These are phyloP conservation scores for Axilococcus clingmanii DNA, from an alignment of 139 green algal genomes.

Conservation along the genomic window DNA sequence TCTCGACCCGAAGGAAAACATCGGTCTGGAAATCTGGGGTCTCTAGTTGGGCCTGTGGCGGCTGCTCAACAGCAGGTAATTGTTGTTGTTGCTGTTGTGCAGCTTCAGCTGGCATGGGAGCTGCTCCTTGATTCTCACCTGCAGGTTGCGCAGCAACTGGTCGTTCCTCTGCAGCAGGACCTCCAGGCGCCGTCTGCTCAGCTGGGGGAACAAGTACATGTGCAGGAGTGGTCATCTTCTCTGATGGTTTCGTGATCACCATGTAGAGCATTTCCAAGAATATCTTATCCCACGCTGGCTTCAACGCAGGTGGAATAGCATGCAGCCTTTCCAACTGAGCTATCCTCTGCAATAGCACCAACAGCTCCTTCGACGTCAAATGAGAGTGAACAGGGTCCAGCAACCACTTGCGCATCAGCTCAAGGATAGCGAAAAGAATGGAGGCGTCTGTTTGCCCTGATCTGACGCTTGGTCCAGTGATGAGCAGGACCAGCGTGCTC, in stretches of 20 bases:
- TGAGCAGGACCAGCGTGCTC: slow-evolving; percentile 61
- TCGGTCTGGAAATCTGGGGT: slow-evolving; percentile 61
- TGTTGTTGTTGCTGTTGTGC: no score
- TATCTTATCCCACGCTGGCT: slow-evolving; percentile 48
- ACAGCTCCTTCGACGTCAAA: slow-evolving; percentile 67
- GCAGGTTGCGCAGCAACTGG: no score
- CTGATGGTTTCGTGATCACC: slow-evolving; percentile 14
- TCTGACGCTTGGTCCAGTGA: slow-evolving; percentile 36
- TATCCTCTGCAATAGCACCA: slow-evolving; percentile 77
- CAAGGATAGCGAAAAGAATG: slow-evolving; percentile 53
- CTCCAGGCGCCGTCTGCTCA: no score
- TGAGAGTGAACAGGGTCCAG: slow-evolving; percentile 8
- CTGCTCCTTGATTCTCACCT: no score
- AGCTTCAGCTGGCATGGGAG: no score
- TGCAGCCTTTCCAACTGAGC: slow-evolving; percentile 37
- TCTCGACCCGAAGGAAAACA: slow-evolving; percentile 83
- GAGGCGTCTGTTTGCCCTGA: slow-evolving; percentile 39
- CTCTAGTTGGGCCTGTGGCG: no score
- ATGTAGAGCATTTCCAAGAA: slow-evolving; percentile 63
- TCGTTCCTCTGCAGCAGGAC: no score
- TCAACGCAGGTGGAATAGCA: slow-evolving; percentile 18
- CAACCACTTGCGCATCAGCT: slow-evolving; percentile 33
- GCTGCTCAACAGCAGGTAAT: no score
- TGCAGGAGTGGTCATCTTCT: no score
- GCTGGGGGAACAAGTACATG: no score